Evolutionary conservation across 1,139 yeast genomes (phyloP), one percentile per base, ranked within the genome.

Genomic region (Pneumocystis sp.): DNA sequence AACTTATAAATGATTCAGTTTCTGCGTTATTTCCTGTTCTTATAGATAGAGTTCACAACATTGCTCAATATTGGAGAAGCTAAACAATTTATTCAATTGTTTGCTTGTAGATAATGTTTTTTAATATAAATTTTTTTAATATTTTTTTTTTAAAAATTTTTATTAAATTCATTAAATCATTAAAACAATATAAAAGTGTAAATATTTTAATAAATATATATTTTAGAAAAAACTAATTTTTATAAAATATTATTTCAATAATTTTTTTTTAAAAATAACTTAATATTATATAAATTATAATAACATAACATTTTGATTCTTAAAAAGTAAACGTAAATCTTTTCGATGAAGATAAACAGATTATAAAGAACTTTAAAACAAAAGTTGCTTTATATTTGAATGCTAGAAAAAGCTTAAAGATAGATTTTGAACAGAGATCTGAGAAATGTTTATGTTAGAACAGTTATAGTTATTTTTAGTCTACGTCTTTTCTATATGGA

Each of bases 41-140:
- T 15, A 93, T 95, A 67, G 99, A 95, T 73, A 82, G 97, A 69
- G 78, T 95, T 65, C 99, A 95, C 75, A 89, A 91, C 76, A 81
- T 95, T 74, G 97, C 98, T 0, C 98, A 95, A 74, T 95, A 95
- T 73, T 93, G 98, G 98, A 77, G 97, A 68, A 91, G 97, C 0
- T 91, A 73, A 74, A 21, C 3, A 40, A 21, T n/a, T 25, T n/a
- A 37, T 59, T 59, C n/a, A 19, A 59, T 19, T 2, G 19, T 59
- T 59, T 2, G 19, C 21, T 59, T 50, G 8, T 50, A 37, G 2
- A 37, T 12, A 40, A 15, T 40, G 17, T 17, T 40, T 15, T 25
- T 25, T 50, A 12, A 25, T 50, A 29, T 12, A 21, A 44, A 21
- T 19, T n/a, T n/a, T n/a, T n/a, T n/a, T n/a, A n/a, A n/a, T n/a